Evolutionary conservation across 1,284 basidiomycete species (phyloP).

Genomic region (Lentinus polychrous): DNA sequence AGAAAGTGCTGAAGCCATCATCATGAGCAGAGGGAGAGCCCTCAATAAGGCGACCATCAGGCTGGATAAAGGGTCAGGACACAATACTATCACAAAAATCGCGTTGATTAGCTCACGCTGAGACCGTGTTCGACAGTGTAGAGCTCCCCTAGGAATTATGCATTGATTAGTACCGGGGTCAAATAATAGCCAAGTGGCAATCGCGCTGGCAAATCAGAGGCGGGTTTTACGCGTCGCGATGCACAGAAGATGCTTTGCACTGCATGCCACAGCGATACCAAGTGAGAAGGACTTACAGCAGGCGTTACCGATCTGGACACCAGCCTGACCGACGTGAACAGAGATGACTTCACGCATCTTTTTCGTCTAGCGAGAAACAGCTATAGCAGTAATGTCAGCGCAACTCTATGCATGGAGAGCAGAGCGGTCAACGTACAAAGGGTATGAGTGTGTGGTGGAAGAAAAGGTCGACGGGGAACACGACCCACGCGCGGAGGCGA

Average conservation of each 20-base stretch:
- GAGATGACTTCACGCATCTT: conserved; percentile 91
- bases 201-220: conserved; percentile 1
- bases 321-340: conserved; percentile 91
- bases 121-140: conserved; percentile 98
- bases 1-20: conserved; percentile 96
- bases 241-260: background rate
- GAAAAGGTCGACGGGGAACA: conserved; percentile 28
- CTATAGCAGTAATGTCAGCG: conserved; percentile 4
- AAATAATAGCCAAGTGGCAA: background rate
- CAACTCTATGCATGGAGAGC: conserved; percentile 3
- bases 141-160: conserved; percentile 49
- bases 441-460: conserved; percentile 18
- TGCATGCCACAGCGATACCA: conserved; percentile 3
- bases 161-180: conserved; percentile 27
- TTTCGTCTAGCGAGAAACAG: conserved; percentile 21
- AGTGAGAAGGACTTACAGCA: conserved; percentile 63
- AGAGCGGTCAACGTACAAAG: conserved; percentile 18
- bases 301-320: conserved; percentile 95
- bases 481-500: conserved; percentile 18
- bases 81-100: conserved; percentile 7
- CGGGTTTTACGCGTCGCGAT: conserved; percentile 24
- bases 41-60: conserved; percentile 84
- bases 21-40: conserved; percentile 71
- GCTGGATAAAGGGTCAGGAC: conserved; percentile 39
- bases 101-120: conserved; percentile 53